Evolutionary conservation across 495 filamentous ascomycete species (phyloP), one percentile per base, ranked within the genome.

Genomic region (Pseudevernia furfuracea): DNA sequence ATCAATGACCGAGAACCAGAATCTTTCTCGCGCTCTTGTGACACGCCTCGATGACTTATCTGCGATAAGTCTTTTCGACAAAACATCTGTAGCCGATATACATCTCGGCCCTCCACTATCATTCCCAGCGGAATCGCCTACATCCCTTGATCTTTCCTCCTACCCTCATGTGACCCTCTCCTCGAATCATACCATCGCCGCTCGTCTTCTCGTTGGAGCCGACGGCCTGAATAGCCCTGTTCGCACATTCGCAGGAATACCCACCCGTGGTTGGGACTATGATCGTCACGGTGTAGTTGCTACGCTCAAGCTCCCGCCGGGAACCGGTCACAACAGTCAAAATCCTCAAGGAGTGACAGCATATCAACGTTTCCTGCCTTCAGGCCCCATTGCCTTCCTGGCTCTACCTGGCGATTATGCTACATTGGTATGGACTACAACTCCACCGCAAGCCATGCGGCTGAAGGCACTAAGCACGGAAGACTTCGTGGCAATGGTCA

Each of bases 141-240:
- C 87, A 36, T 83, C 87, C 6, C 74, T 90, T 23, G 87, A 97
- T 75, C 80, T 97, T 39, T 83, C 87, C 4, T 84, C 87, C 56
- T 97, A 94, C 91, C 95, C 94, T 0, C 80, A 95, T 34, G 80
- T 97, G 15, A 82, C 86, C 8, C 77, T 96, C 37, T 80, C 83
- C 38, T 79, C 79, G 48, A 70, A 78, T 58, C 76, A 82, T 72
- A 59, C 66, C 65, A 81, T 97, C 23, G 84, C 85, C 11, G 91
- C 95, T 5, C 82, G 94, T 36, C 80, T 99, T 4, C 81, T 99
- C 8, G 85, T 99, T 19, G 94, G 94, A 9, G 95, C 95, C 19
- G 94, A 99, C 71, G 94, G 94, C 15, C 88, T 91, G 23, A 96
- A 96, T 73, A 94, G 90, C 72, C 95, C 94, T 23, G 94, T 97